Evolutionary conservation across 1,284 basidiomycete species (phyloP).

Genomic region (Rhodotorula sp.): DNA sequence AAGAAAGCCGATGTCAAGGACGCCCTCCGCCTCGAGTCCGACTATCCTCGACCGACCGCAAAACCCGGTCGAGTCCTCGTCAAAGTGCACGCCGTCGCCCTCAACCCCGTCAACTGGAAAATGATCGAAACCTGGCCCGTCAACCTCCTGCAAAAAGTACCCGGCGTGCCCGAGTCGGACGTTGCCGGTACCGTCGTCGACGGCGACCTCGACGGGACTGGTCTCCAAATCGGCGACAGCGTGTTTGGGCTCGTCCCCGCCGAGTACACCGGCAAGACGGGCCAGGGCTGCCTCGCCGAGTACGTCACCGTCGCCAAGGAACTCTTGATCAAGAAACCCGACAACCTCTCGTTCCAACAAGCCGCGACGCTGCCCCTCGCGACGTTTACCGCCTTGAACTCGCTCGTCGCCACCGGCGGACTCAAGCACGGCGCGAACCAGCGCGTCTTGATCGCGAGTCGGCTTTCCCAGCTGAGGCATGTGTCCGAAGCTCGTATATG

Average conservation of each 20-base stretch:
- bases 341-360: conserved; percentile 56
- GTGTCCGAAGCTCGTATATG: rapidly evolving
- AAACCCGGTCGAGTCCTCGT: conserved; percentile 23
- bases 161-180: conserved; percentile 50
- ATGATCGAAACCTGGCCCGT: conserved; percentile 11
- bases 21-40: conserved; percentile 36
- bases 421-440: conserved; percentile 31
- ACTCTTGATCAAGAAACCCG: conserved; percentile 50
- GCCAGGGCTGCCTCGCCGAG: conserved; percentile 34
- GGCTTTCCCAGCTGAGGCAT: too few relatives aligned
- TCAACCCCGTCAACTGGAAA: conserved; percentile 37
- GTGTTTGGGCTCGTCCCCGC: conserved; percentile 56
- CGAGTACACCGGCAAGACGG: conserved; percentile 14
- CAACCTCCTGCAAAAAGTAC: conserved; percentile 4
- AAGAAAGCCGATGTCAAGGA: conserved; percentile 16
- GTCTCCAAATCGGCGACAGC: conserved; percentile 59
- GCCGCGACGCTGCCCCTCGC: conserved; percentile 61
- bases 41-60: conserved; percentile 15
- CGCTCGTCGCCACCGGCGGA: conserved; percentile 56
- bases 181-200: conserved; percentile 63
- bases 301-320: conserved; percentile 21
- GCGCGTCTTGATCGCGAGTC: conserved; percentile 55
- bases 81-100: conserved; percentile 21
- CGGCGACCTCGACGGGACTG: conserved; percentile 53
- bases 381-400: conserved; percentile 59